Conservation (phyloP, 1,139 yeast genomes). For the Scheffersomyces titani region DNA sequence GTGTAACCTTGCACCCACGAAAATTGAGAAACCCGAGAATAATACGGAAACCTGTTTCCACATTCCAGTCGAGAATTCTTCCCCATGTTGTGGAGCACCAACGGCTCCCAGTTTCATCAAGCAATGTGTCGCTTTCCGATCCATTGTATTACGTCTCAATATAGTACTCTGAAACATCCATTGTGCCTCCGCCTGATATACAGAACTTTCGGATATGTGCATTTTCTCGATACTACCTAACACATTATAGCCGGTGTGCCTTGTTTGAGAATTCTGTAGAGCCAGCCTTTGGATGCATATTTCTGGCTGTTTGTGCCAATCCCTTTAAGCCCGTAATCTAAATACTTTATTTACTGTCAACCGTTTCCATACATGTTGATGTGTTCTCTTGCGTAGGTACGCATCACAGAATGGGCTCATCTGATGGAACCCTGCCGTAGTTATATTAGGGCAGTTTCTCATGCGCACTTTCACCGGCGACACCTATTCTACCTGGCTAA, state of each 20-base stretch:
- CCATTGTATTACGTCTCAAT: not conserved
- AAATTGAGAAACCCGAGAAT: not conserved
- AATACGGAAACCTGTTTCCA: not conserved
- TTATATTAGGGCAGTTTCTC: not conserved
- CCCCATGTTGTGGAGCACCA: not conserved
- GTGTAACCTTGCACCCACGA: not conserved
- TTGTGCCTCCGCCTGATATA: not conserved
- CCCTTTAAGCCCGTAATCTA: not conserved
- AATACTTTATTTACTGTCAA: not conserved
- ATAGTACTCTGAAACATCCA: not conserved
- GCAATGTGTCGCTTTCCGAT: not conserved
- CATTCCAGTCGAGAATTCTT: not conserved
- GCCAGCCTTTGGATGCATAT: not conserved
- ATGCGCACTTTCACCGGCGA: not conserved
- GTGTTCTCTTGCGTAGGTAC: not conserved
- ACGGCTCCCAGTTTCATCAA: not conserved
- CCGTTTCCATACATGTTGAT: not conserved
- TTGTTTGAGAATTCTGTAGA: not conserved
- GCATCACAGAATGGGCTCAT: not conserved
- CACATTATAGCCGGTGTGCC: not conserved
- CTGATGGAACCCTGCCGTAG: not conserved
- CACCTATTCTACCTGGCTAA: not conserved
- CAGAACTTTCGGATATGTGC: not conserved
- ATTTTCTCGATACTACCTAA: not conserved
- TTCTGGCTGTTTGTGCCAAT: not conserved